Evolutionary conservation across 495 filamentous ascomycete species (phyloP).

Genomic region (Penicillium desertorum): DNA sequence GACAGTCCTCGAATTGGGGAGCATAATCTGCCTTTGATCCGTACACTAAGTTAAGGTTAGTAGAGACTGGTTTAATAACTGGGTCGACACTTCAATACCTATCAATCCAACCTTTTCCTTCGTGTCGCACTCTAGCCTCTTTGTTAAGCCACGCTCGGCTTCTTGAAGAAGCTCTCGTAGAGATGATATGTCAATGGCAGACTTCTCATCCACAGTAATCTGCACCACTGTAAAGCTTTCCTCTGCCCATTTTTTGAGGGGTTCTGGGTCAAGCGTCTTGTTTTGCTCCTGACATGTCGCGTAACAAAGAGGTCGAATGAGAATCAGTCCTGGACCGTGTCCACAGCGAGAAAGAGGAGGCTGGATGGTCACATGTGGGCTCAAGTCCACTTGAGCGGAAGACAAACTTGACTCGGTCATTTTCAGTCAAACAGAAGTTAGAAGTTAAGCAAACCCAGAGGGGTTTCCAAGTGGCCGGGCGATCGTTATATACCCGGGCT

Average conservation of each 20-base stretch:
- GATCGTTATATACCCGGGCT: conserved; percentile 3
- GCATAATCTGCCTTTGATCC: conserved; percentile 29
- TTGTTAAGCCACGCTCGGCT: conserved; percentile 18
- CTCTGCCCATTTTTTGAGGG: conserved; percentile 42
- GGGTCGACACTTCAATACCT: conserved; percentile 14
- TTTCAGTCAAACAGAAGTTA: background rate
- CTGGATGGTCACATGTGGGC: conserved; percentile 34
- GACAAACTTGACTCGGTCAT: conserved; percentile 10
- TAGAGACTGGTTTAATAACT: background rate
- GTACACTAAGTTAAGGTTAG: conserved; percentile 22
- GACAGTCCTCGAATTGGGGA: conserved; percentile 19
- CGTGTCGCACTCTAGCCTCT: conserved; percentile 20
- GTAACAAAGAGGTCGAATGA: conserved; percentile 34
- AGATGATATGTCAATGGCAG: conserved; percentile 7
- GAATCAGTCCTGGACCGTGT: conserved; percentile 53
- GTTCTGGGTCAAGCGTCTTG: conserved; percentile 33
- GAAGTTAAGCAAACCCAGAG: background rate
- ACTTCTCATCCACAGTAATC: conserved; percentile 23
- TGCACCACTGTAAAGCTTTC: conserved; percentile 39
- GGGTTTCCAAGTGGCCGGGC: background rate
- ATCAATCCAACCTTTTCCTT: conserved; percentile 23
- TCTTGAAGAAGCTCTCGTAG: conserved; percentile 12
- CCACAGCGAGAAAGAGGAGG: conserved; percentile 58
- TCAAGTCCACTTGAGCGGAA: conserved; percentile 14
- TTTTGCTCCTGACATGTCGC: conserved; percentile 25